phyloP scores from a whole-genome alignment of 2,329 filamentous ascomycete species.

The Chaetomiaceae sp. region DNA sequence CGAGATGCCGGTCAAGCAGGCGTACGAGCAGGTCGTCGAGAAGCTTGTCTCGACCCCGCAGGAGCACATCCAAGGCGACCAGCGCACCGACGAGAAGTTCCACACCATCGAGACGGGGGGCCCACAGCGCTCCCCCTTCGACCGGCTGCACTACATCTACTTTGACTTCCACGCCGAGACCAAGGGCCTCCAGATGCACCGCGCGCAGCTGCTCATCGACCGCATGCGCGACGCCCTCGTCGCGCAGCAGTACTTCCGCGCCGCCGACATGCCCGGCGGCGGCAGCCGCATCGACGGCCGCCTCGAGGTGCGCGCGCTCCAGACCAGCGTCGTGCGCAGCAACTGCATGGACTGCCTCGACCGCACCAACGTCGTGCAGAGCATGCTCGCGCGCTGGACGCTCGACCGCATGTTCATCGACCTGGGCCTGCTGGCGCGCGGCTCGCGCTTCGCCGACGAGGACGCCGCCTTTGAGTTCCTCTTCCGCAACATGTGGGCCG shows the following conservation, averaged over 20 bases:
- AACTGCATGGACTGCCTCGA: conserved; percentile 99
- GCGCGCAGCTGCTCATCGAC: conserved; percentile 80
- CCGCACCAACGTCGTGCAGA: conserved; percentile 95
- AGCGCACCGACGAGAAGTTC: conserved; percentile 73
- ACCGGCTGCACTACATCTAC: conserved; percentile 91
- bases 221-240: conserved; percentile 71
- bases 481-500: conserved; percentile 97
- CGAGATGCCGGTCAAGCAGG: conserved; percentile 82
- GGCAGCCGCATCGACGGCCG: conserved; percentile 58
- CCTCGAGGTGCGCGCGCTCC: conserved; percentile 73
- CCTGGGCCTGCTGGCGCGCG: conserved; percentile 69
- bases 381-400: conserved; percentile 87
- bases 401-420: conserved; percentile 86
- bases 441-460: conserved; percentile 70
- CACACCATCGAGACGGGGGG: conserved; percentile 63
- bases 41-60: conserved; percentile 64
- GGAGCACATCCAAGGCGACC: conserved; percentile 62
- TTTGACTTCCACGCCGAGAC: conserved; percentile 99
- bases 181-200: conserved; percentile 90
- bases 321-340: conserved; percentile 88
- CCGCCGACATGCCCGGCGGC: conserved; percentile 74
- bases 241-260: conserved; percentile 86
- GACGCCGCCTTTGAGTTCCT: conserved; percentile 79
- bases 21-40: conserved; percentile 87
- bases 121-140: conserved; percentile 52